Base-by-base conservation (phyloP, 441 rosid genomes). In the Eruca vesicaria region DNA sequence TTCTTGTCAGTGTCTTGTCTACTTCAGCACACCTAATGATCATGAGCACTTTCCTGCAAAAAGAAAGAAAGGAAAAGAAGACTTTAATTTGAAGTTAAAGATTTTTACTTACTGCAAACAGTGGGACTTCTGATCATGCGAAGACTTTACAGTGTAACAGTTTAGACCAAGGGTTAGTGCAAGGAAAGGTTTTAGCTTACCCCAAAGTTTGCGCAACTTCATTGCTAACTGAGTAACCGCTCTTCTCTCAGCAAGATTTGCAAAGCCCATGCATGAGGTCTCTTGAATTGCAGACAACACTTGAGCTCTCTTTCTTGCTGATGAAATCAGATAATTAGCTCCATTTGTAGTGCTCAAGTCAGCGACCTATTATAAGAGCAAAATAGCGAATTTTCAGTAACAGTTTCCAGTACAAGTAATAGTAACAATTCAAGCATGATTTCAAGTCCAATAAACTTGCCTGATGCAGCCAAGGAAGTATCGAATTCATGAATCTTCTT, bases 381-480 rank as follows among this genome's bases (percentile, higher is more conserved):
- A 63, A 50, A 31, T 18, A 9, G 20, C 19, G 7, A n/a, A 53
- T 38, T 15, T 62, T 63, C 35, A 38, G 48, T 11, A 53, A 63
- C 12, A 18, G 26, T 66, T 18, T 33, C 41, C 6, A 66, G 32
- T 36, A 61, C 8, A 48, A 1, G 32, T 59, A 9, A 7, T 57
- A 36, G 32, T 41, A 59, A 50, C 63, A 66, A 60, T 48, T 28
- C 32, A 59, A 35, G 56, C n/a, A 48, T 43, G 71, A 18, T 38
- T 72, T 9, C 23, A 19, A 45, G 6, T 48, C 41, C 58, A 11
- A 63, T 31, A 19, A 53, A 86, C 87, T 92, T 82, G 75, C 98
- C 94, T 92, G 97, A 73, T 91, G 90, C 83, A 90, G 78, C 99
- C 98, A 95, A 66, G 97, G 99, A 74, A 89, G 82, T 71, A 90